Percentiles rank a stretch among this genome's conserved stretches.
phyloP scores from a whole-genome alignment of 352 stramenopile species.

The Pythium rishiriense region DNA sequence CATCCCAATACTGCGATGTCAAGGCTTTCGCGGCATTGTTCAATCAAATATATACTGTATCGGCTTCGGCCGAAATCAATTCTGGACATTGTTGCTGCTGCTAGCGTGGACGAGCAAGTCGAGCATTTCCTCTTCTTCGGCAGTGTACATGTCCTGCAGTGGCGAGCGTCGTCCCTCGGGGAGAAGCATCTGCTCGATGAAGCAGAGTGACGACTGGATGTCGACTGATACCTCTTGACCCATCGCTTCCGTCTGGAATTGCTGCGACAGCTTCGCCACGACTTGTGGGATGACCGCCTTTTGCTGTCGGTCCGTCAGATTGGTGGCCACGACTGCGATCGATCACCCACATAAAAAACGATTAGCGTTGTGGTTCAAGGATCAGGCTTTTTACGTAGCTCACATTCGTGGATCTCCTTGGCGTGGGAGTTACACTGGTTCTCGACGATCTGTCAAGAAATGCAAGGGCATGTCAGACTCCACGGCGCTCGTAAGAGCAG shows the following conservation, averaged over 20 bases:
- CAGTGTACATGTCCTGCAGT: constrained; percentile 76
- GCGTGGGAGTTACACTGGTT: constrained; percentile 53
- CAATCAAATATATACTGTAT: neutral
- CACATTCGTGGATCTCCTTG: constrained; percentile 63
- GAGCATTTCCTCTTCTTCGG: constrained; percentile 74
- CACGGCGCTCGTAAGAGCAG: neutral
- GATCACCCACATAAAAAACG: no score
- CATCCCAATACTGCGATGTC: no score
- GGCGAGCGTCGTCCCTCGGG: constrained; percentile 53
- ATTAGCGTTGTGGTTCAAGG: no score
- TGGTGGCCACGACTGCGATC: neutral
- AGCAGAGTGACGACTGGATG: constrained; percentile 64
- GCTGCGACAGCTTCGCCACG: constrained; percentile 36
- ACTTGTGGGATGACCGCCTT: constrained; percentile 40
- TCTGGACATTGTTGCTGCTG: constrained; percentile 4
- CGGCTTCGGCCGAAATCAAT: neutral
- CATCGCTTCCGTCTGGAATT: constrained; percentile 36
- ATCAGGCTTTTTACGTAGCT: no score
- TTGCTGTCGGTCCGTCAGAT: constrained; percentile 45
- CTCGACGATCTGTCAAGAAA: constrained; percentile 37
- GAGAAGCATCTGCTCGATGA: constrained; percentile 67
- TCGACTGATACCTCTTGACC: constrained; percentile 55
- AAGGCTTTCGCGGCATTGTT: no score
- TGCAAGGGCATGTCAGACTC: neutral
- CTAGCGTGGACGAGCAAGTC: constrained; percentile 36